Conservation (phyloP, 257 asterid species). For the Salvia miltiorrhiza region DNA sequence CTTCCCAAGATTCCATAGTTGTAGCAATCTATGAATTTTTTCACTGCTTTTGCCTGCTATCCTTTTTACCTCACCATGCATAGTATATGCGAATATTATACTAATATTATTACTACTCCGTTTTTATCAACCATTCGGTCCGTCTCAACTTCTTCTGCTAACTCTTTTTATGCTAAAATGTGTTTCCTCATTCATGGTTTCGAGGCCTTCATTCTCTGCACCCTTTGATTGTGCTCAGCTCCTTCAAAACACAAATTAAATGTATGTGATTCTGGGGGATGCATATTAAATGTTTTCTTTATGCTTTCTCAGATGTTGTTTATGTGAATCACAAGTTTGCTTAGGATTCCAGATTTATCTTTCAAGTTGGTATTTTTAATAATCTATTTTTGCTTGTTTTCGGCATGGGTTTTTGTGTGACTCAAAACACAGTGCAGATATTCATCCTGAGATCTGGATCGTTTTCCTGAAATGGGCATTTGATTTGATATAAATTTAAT, state of each 20-base stretch:
- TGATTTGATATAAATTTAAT: neutral
- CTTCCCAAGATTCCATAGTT: conserved; percentile 44
- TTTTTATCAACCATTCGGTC: conserved; percentile 32
- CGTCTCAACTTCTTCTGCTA: conserved; percentile 45
- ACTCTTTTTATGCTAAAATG: conserved; percentile 30
- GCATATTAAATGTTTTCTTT: neutral
- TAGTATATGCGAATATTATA: conserved; percentile 23
- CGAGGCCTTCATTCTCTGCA: conserved; percentile 42
- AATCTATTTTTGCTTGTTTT: neutral
- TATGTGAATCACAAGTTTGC: no score
- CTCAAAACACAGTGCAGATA: conserved; percentile 30
- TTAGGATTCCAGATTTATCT: neutral
- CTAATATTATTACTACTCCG: neutral
- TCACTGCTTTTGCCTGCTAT: conserved; percentile 16
- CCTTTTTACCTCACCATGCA: conserved; percentile 34
- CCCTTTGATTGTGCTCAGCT: conserved; percentile 19
- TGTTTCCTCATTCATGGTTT: conserved; percentile 31
- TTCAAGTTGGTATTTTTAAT: neutral
- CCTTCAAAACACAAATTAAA: neutral
- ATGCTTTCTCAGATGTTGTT: neutral
- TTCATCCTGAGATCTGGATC: conserved; percentile 23
- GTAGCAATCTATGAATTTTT: conserved; percentile 36
- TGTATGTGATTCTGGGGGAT: conserved; percentile 9
- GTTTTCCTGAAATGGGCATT: conserved; percentile 10
- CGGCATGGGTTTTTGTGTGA: no score